A percentile compares a stretch with the other conserved stretches of the same genome.
phyloP scores from a whole-genome alignment of 371 early-diverging fungal genomes.

The Apophysomyces sp. region DNA sequence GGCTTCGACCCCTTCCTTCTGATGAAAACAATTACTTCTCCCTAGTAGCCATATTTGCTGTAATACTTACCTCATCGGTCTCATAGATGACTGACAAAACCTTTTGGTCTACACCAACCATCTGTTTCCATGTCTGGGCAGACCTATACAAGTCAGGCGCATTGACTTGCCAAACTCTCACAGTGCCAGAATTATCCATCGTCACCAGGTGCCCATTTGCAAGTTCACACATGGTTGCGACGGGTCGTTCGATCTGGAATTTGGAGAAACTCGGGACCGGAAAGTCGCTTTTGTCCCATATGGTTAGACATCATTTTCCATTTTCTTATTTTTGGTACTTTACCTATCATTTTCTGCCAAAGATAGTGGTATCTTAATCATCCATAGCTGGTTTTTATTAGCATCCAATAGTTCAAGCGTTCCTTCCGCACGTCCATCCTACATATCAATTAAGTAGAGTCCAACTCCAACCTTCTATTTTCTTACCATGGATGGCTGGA shows the following conservation, averaged over 20 bases:
- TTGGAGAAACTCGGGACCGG: constrained; percentile 46
- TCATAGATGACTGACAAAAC: constrained; percentile 66
- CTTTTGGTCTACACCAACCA: constrained; percentile 72
- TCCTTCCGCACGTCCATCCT: constrained; percentile 67
- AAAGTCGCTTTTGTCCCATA: constrained; percentile 36
- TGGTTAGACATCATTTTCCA: not conserved
- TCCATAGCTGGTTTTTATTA: constrained; percentile 53
- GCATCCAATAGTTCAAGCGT: constrained; percentile 64
- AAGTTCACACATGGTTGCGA: constrained; percentile 63
- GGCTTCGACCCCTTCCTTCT: constrained; percentile 25
- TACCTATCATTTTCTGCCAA: constrained; percentile 40
- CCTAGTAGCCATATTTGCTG: too few relatives aligned
- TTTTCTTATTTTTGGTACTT: not conserved
- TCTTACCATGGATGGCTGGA: constrained; percentile 43
- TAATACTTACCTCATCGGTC: constrained; percentile 51
- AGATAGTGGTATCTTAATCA: constrained; percentile 62
- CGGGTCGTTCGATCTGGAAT: constrained; percentile 51
- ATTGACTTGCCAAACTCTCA: constrained; percentile 71
- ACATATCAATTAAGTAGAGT: not conserved
- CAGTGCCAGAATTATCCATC: constrained; percentile 65
- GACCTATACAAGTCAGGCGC: constrained; percentile 55
- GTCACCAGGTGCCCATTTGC: constrained; percentile 66
- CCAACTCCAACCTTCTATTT: not conserved
- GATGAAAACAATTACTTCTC: not conserved
- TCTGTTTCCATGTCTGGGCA: constrained; percentile 71